Conservation (phyloP, 2,329 filamentous ascomycete genomes). For the Claviceps humidiphila region DNA sequence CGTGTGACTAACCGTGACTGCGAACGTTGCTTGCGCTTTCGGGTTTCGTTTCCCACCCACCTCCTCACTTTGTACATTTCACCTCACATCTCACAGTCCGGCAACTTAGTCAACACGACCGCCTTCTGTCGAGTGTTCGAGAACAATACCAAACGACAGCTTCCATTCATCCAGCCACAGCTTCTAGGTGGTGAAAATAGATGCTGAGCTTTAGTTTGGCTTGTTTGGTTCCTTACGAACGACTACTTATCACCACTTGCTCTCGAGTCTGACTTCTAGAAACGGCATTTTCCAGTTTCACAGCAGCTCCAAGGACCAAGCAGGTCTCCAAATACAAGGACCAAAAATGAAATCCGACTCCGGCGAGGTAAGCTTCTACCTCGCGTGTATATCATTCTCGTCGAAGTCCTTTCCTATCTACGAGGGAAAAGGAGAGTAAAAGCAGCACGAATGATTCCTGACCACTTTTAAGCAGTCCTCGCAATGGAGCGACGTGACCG, state of each 20-base stretch:
- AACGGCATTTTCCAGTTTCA: neutral
- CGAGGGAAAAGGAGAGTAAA: neutral
- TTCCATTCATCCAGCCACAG: neutral
- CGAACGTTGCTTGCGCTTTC: neutral
- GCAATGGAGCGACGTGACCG: constrained; percentile 3
- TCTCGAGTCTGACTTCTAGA: neutral
- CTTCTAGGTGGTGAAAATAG: neutral
- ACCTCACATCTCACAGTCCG: neutral
- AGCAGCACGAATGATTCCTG: neutral
- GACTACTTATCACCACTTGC: neutral
- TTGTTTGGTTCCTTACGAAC: neutral
- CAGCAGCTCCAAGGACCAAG: neutral
- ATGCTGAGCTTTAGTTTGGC: neutral
- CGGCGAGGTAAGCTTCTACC: neutral
- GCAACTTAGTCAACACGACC: neutral
- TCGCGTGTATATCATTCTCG: neutral
- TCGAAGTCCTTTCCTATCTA: neutral
- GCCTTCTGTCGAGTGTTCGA: neutral
- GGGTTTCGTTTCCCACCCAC: neutral
- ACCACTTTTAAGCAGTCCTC: neutral
- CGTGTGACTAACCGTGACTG: neutral
- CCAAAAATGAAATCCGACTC: neutral
- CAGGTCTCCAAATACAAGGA: no score
- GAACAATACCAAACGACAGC: neutral
- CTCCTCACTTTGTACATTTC: neutral